Evolutionary conservation across 2,329 filamentous ascomycete genomes (phyloP), one percentile per base, ranked within the genome.

Genomic region (Talaromyces verruculosus): DNA sequence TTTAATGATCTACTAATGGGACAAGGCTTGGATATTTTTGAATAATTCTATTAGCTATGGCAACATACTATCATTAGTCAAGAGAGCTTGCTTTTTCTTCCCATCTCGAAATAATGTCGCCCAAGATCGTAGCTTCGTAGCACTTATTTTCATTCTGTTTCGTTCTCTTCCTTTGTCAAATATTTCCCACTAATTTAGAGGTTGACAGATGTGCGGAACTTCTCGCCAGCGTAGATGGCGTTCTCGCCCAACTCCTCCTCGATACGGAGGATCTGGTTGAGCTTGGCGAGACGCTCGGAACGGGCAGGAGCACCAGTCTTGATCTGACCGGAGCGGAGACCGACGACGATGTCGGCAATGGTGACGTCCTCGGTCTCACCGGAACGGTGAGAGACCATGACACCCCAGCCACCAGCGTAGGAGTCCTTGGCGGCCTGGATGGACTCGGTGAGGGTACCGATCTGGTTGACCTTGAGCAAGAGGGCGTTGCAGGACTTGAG

Each of bases 301-400:
- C 95, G 91, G 79, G 91, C 91, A 74, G 95, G 95, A 70, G 94
- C 94, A 88, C 93, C 93, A 72, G 93, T 96, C 92, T 97, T 97
- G 89, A 99, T 98, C 88, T 99, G 92, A 73, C 95, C 95, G 76
- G 93, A 85, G 76, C 95, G 92, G 78, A 99, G 91, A 85, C 95
- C 95, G 74, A 99, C 95, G 71, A 93, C 93, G 74, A 99, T 95
- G 80, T 99, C 95, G 74, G 95, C 90, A 80, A 99, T 99, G 83
- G 95, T 99, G 75, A 99, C 95, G 85, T 99, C 95, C 85, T 98
- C 95, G 68, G 95, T 99, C 91, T 99, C 95, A 81, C 95, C 95
- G 69, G 95, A 99, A 76, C 95, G 91, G 88, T 99, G 95, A 72
- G 95, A 98, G 71, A 99, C 95, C 95, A 99, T 98, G 85, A 99